Evolutionary conservation across 176 grass and related monocot genomes (phyloP).

Genomic region (Cenchrus purpureus): DNA sequence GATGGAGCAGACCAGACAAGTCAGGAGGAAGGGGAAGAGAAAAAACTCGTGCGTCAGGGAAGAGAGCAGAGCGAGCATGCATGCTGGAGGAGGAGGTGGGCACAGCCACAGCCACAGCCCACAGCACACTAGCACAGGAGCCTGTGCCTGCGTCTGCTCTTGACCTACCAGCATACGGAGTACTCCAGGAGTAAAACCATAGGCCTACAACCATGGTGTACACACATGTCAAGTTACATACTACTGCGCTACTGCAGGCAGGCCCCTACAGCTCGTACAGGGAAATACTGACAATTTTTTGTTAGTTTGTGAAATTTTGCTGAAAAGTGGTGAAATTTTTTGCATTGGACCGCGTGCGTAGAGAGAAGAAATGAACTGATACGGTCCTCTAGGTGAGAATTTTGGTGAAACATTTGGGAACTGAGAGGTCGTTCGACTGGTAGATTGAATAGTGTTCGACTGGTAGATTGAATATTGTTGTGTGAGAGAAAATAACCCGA

Average conservation of each 20-base stretch:
- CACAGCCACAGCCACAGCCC: conserved; percentile 8
- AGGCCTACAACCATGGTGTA: too few species aligned
- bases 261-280: not conserved
- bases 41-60: not conserved
- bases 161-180: not conserved
- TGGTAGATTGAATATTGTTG: too few species aligned
- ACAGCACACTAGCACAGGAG: not conserved
- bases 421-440: too few species aligned
- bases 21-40: conserved; percentile 12
- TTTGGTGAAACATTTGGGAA: too few species aligned
- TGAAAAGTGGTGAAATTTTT: too few species aligned
- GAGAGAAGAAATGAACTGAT: too few species aligned
- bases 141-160: not conserved
- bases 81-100: conserved; percentile 37
- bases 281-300: not conserved
- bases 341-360: too few species aligned
- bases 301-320: not conserved
- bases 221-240: too few species aligned
- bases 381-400: too few species aligned
- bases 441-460: too few species aligned
- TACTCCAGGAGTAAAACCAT: not conserved
- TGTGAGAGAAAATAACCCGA: too few species aligned
- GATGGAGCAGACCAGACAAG: conserved; percentile 38
- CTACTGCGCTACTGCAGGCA: not conserved
- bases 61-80: conserved; percentile 34